Conservation (phyloP, 148 eudicot genomes). For the Vaccinium corymbosum region DNA sequence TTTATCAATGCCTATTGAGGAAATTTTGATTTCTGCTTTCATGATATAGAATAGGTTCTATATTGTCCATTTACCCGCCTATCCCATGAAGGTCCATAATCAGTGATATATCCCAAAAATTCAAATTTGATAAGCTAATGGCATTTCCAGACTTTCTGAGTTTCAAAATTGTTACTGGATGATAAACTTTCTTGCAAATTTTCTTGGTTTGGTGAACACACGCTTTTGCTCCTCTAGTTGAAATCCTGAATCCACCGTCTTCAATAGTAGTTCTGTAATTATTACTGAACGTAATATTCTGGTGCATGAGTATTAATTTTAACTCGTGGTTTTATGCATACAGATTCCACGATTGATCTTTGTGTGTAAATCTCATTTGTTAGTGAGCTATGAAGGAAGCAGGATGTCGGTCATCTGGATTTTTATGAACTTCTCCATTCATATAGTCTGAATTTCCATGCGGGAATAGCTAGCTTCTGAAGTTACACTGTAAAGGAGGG, state of each 20-base stretch:
- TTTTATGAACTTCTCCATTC: constrained; percentile 13
- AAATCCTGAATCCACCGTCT: not conserved
- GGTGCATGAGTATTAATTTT: not conserved
- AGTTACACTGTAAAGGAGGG: constrained; percentile 26
- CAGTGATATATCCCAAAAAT: not conserved
- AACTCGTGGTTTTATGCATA: not conserved
- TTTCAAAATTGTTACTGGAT: too few species aligned
- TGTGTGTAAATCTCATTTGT: not conserved
- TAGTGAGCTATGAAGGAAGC: constrained; percentile 4
- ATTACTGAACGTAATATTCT: not conserved
- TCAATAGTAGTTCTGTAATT: not conserved
- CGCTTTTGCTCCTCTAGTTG: not conserved
- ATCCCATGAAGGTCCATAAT: not conserved
- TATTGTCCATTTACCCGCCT: not conserved
- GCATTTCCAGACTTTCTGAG: not conserved
- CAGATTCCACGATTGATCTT: constrained; percentile 20
- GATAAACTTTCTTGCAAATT: not conserved
- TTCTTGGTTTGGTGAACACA: not conserved
- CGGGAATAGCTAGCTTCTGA: constrained; percentile 13
- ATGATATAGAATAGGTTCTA: not conserved
- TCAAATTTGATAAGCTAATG: not conserved
- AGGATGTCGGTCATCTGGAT: not conserved
- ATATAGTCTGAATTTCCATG: constrained; percentile 8
- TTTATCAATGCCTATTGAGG: not conserved
- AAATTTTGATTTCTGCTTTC: not conserved